Base-by-base conservation (phyloP, 2,329 filamentous ascomycete species). In the Dactylellina sp. region DNA sequence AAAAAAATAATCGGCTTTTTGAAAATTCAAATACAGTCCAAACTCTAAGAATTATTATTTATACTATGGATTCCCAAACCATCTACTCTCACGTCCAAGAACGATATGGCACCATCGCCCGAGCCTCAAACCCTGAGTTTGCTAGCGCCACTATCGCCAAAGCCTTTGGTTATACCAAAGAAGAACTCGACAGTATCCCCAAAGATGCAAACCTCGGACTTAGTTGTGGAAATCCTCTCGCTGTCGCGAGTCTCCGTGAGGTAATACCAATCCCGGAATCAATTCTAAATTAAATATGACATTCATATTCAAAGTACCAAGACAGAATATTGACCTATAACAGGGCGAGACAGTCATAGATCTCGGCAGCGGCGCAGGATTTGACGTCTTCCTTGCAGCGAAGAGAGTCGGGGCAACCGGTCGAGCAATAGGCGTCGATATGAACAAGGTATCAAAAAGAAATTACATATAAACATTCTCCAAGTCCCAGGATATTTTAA, bases 331-430 rank as follows among this genome's bases (percentile, higher is more conserved):
- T n/a, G n/a, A n/a, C n/a, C n/a, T n/a, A n/a, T 16, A 7, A 28
- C 14, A 86, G 83, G 86, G 86, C 12, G 87, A 89, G 77, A 85
- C 82, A 0, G 82, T 88, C 1, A 79, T 89, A 64, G 86, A 88
- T 75, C 80, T 89, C 0, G 86, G 87, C 1, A 83, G 82, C 72
- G 86, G 87, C 1, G 86, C 84, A 6, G 86, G 87, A 0, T 85
- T 88, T 47, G 86, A 89, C 76, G 83, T 85, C 16, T 86, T 88
- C 71, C 82, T 85, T 1, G 85, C 86, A 9, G 82, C 84, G 2
- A 80, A 80, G 24, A 85, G 83, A 76, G 83, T 88, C 39, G 85
- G 85, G 0, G 50, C 76, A 0, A 79, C 78, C 2, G 86, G 86
- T 0, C 83, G 80, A 25, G 85, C 81, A 2, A 84, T 88, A 53